Evolutionary conservation across 352 stramenopile genomes (phyloP), one percentile per base, ranked within the genome.

Genomic region (Globisporangium recalcitrans): DNA sequence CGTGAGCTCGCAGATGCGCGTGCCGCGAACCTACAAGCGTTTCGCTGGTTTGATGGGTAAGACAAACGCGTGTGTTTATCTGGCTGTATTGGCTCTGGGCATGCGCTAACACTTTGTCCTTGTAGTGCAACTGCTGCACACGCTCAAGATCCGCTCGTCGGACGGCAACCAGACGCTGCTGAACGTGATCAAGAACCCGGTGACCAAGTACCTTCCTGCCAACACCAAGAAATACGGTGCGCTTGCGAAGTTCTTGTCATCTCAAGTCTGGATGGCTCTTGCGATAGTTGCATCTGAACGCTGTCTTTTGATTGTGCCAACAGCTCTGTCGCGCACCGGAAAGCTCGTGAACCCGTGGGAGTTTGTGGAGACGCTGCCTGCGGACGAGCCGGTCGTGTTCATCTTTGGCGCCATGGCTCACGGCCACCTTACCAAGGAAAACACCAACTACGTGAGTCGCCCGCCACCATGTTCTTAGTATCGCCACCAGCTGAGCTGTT

Each of bases 141-240:
- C 98, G 80, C 91, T 99, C 74, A 99, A 99, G 80, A 99, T 99
- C 72, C 97, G 98, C 62, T 98, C 97, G 54, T 96, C 92, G n/a
- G 93, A 98, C 60, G 89, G 91, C 62, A 97, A 95, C 60, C 91
- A 97, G 34, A 99, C 93, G 48, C 80, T 99, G 40, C 87, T 99
- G 63, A 99, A 98, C 67, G 96, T 99, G 34, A 98, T 99, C 69
- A 99, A 99, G 74, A 99, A 99, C 85, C 97, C 97, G 6, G 87
- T 99, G 64, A 98, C 96, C 57, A 89, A 95, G 72, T 88, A 99
- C 82, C 80, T 99, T 32, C 97, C 97, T 14, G 86, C 97, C 27
- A 98, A 97, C 68, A 94, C 80, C 60, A 89, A 89, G 65, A 98
- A 97, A 70, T 99, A 98, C 78, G 96, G 81, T 85, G 44, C 52